Percentiles rank a stretch among this genome's conserved stretches.
phyloP scores from a whole-genome alignment of 306 rosid genomes.

The Corylus heterophylla region DNA sequence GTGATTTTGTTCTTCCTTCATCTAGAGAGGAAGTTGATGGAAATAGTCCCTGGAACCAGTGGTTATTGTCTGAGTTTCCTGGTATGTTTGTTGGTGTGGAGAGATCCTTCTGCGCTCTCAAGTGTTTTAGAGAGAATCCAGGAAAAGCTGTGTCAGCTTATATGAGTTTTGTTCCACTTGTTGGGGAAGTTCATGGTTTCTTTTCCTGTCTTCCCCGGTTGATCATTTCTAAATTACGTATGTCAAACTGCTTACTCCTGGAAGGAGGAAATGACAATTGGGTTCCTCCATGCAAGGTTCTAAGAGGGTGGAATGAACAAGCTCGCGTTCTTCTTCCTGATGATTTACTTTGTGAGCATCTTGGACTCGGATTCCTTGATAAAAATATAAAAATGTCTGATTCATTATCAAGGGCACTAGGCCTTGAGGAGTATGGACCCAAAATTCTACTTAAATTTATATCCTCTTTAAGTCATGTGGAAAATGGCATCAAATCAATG shows the following conservation, averaged over 20 bases:
- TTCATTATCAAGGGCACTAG: conserved; percentile 66
- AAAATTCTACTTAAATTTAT: conserved; percentile 59
- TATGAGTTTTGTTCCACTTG: conserved; percentile 92
- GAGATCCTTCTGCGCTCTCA: conserved; percentile 73
- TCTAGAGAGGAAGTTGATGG: conserved; percentile 99
- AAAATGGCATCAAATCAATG: conserved; percentile 52
- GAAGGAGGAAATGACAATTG: conserved; percentile 66
- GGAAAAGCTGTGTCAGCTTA: conserved; percentile 88
- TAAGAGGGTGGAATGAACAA: conserved; percentile 89
- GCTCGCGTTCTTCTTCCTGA: conserved; percentile 65
- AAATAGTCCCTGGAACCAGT: conserved; percentile 94
- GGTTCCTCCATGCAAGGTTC: conserved; percentile 86
- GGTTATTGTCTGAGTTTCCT: conserved; percentile 89
- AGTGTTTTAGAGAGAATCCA: conserved; percentile 64
- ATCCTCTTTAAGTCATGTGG: conserved; percentile 49
- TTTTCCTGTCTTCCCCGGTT: conserved; percentile 83
- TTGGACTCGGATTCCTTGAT: conserved; percentile 83
- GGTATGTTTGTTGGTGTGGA: conserved; percentile 77
- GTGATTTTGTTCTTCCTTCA: conserved; percentile 96
- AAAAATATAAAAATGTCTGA: conserved; percentile 61
- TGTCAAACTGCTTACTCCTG: conserved; percentile 73
- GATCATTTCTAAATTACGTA: conserved; percentile 69
- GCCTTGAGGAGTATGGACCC: conserved; percentile 85
- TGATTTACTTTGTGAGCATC: conserved; percentile 59
- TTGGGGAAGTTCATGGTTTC: conserved; percentile 94